These are phyloP conservation scores for Boeremia exigua DNA, from an alignment of 2,329 filamentous ascomycete genomes.

Conservation along the genomic window DNA sequence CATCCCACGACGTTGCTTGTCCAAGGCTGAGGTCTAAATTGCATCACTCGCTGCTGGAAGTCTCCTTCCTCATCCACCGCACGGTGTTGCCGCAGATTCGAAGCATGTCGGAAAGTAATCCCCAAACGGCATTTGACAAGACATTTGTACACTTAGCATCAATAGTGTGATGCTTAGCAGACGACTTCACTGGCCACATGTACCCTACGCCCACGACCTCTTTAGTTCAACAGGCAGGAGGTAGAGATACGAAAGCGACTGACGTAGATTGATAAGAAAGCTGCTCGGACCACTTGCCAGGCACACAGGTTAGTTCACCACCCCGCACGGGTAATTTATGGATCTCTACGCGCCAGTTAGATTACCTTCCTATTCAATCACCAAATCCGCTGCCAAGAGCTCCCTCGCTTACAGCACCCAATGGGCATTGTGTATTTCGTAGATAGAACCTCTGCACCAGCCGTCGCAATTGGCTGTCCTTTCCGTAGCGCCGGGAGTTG, in stretches of 20 bases:
- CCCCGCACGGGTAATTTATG: conserved; percentile 20
- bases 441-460: conserved; percentile 9
- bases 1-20: not conserved
- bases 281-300: conserved; percentile 14
- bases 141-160: conserved; percentile 15
- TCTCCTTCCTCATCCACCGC: conserved; percentile 27
- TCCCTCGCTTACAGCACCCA: conserved; percentile 18
- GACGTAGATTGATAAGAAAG: conserved; percentile 15
- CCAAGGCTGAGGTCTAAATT: not conserved
- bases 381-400: conserved; percentile 21
- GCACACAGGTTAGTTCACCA: not conserved
- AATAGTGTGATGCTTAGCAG: conserved; percentile 16
- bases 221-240: conserved; percentile 31
- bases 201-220: conserved; percentile 13
- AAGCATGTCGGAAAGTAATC: conserved; percentile 21
- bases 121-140: conserved; percentile 25
- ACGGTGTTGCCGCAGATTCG: conserved; percentile 10
- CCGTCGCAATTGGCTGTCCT: conserved; percentile 10
- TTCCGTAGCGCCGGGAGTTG: too few relatives aligned
- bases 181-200: conserved; percentile 13
- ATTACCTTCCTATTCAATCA: conserved; percentile 30
- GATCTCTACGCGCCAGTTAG: conserved; percentile 23
- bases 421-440: conserved; percentile 3
- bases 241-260: conserved; percentile 17
- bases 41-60: not conserved